Evolutionary conservation across 1,284 basidiomycete genomes (phyloP), one percentile per base, ranked within the genome.

Genomic region (Grifola frondosa): DNA sequence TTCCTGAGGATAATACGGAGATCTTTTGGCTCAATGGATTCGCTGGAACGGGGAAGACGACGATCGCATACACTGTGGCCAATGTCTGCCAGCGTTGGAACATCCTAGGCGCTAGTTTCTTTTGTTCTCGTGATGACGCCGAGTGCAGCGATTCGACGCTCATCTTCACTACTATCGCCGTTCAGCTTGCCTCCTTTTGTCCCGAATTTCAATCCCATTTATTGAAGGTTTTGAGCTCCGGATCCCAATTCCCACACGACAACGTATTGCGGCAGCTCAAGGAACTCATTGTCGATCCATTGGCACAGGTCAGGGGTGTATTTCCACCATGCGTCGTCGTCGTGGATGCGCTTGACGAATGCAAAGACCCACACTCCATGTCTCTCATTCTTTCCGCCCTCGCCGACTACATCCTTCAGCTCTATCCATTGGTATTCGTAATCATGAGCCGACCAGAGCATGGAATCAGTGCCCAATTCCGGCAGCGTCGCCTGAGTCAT

Each of bases 401-500:
- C 10, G 30, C 40, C 4, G 32, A 49, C 1, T 42, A 58, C n/a
- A 45, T 51, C n/a, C 19, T 9, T 4, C 15, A 40, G 19, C 35
- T 53, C 5, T 36, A 39, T 8, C 40, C 46, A 1, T 29, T 59
- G 23, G 48, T 44, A 23, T 52, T 62, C 24, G 24, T 62, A 17
- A 41, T 62, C 25, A 62, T 61, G 3, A 59, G 61, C 23, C 44
- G 62, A 10, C 61, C 62, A 4, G 57, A 56, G 21, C 25, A 22
- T 8, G 26, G 53, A 12, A 56, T 61, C 15, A 42, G 26, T 4
- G 17, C 17, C 3, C 42, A 41, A 10, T 57, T 60, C 26, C 47
- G 23, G n/a, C 34, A 40, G 78, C 80, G 81, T 84, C 45, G 84
- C 74, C 60, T 72, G 6, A 16, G 22, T 12, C 23, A 37, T 5